A percentile compares a stretch with the other conserved stretches of the same genome.
phyloP scores from a whole-genome alignment of 2,329 filamentous ascomycete species.

The Epichloe elymi region DNA sequence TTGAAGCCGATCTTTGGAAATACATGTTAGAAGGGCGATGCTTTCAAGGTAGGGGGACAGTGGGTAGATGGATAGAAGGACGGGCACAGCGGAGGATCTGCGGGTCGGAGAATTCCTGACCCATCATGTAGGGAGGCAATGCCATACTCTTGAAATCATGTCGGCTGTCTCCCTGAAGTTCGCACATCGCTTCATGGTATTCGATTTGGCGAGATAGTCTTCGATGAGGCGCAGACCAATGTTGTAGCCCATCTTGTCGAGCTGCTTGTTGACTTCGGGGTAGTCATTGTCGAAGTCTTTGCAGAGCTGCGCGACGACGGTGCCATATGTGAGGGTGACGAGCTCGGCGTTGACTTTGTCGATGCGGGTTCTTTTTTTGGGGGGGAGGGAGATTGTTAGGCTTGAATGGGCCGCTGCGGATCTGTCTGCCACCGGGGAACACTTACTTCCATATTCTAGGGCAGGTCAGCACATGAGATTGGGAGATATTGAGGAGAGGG shows the following conservation, averaged over 20 bases:
- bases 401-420: constrained; percentile 1
- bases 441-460: constrained; percentile 85
- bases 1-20: constrained; percentile 77
- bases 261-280: constrained; percentile 87
- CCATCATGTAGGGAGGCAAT: too few relatives aligned
- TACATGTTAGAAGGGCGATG: not conserved
- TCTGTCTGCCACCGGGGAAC: not conserved
- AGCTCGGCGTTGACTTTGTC: constrained; percentile 98
- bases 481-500: not conserved
- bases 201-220: constrained; percentile 93
- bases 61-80: not conserved
- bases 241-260: constrained; percentile 99
- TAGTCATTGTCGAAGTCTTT: constrained; percentile 95
- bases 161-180: constrained; percentile 96
- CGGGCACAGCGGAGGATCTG: not conserved
- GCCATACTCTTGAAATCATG: constrained; percentile 74
- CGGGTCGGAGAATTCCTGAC: not conserved
- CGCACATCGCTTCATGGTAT: constrained; percentile 72
- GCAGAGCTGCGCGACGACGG: constrained; percentile 90
- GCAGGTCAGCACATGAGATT: constrained; percentile 15
- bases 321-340: constrained; percentile 93
- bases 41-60: too few relatives aligned
- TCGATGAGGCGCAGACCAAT: constrained; percentile 93
- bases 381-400: constrained; percentile 15
- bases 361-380: constrained; percentile 70